Percentiles rank a stretch among this genome's conserved stretches.
These are phyloP conservation scores for Halophytophthora polymorphica DNA, from an alignment of 352 stramenopile genomes.

Conservation along the genomic window DNA sequence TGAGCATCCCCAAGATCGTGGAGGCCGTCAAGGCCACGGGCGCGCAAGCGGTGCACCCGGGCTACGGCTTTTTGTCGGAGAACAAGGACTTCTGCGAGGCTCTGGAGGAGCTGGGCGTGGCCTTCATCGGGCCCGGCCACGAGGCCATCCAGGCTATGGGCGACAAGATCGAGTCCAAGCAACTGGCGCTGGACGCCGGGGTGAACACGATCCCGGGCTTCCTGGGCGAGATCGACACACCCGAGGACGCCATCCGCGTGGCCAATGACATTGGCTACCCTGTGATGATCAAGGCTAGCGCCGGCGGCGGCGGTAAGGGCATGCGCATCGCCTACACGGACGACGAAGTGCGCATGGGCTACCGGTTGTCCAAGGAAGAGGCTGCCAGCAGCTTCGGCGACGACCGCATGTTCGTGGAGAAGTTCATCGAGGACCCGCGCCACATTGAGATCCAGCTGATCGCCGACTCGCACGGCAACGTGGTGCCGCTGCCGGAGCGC, in stretches of 20 bases:
- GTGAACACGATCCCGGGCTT: constrained; percentile 94
- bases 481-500: constrained; percentile 91
- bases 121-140: constrained; percentile 87
- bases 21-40: constrained; percentile 83
- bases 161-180: constrained; percentile 95
- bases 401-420: constrained; percentile 96
- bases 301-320: constrained; percentile 94
- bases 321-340: constrained; percentile 96
- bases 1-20: constrained; percentile 91
- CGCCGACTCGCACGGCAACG: constrained; percentile 88
- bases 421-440: constrained; percentile 96
- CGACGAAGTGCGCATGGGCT: constrained; percentile 85
- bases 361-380: constrained; percentile 83
- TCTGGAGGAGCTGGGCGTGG: constrained; percentile 72
- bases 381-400: constrained; percentile 92
- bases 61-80: constrained; percentile 95
- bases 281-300: constrained; percentile 97
- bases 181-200: constrained; percentile 90
- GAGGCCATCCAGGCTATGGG: constrained; percentile 91
- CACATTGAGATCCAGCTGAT: constrained; percentile 99
- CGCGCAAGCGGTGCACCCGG: constrained; percentile 92
- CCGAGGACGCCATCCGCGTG: constrained; percentile 84
- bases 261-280: constrained; percentile 94
- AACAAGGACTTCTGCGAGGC: constrained; percentile 90
- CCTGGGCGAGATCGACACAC: constrained; percentile 78